A percentile compares a stretch with the other conserved stretches of the same genome.
Evolutionary conservation across 257 asterid species (phyloP).

Genomic region (Eustoma russellianum): DNA sequence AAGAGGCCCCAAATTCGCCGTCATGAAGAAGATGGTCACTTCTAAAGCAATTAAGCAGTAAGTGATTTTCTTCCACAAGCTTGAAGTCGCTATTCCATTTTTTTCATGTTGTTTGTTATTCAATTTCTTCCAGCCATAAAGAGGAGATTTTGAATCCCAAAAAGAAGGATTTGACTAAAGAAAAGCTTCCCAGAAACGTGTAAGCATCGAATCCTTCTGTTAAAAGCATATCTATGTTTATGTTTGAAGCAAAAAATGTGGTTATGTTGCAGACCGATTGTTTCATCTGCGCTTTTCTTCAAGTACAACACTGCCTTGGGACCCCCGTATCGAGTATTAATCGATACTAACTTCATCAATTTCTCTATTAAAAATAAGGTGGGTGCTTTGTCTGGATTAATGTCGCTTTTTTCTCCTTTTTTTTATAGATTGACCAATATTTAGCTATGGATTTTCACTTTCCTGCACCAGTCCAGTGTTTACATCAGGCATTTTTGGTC

Average conservation of each 20-base stretch:
- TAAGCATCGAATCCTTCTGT: slow-evolving; percentile 23
- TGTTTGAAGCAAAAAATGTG: not conserved
- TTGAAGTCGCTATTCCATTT: not conserved
- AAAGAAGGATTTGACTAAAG: slow-evolving; percentile 72
- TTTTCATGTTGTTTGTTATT: not conserved
- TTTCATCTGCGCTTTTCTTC: slow-evolving; percentile 85
- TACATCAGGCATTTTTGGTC: too few relatives aligned
- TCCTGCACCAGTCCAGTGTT: too few relatives aligned
- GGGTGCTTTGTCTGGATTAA: slow-evolving; percentile 14
- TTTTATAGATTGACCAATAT: too few relatives aligned
- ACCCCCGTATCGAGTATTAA: slow-evolving; percentile 82
- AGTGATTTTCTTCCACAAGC: slow-evolving; percentile 1
- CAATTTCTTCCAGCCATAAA: slow-evolving; percentile 38
- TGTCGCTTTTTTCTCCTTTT: not conserved
- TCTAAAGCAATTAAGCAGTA: slow-evolving; percentile 73
- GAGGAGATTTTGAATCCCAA: slow-evolving; percentile 82
- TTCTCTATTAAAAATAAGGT: slow-evolving; percentile 95
- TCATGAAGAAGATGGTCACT: slow-evolving; percentile 69
- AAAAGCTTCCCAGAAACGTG: slow-evolving; percentile 88
- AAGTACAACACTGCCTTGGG: slow-evolving; percentile 83
- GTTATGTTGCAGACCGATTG: slow-evolving; percentile 59
- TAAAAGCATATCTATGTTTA: not conserved
- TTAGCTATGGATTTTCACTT: too few relatives aligned
- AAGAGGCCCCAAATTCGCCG: slow-evolving; percentile 81
- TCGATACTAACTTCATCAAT: slow-evolving; percentile 95